A percentile compares a stretch with the other conserved stretches of the same genome.
Evolutionary conservation across 257 asterid species (phyloP).

Genomic region (Gardenia jasminoides): DNA sequence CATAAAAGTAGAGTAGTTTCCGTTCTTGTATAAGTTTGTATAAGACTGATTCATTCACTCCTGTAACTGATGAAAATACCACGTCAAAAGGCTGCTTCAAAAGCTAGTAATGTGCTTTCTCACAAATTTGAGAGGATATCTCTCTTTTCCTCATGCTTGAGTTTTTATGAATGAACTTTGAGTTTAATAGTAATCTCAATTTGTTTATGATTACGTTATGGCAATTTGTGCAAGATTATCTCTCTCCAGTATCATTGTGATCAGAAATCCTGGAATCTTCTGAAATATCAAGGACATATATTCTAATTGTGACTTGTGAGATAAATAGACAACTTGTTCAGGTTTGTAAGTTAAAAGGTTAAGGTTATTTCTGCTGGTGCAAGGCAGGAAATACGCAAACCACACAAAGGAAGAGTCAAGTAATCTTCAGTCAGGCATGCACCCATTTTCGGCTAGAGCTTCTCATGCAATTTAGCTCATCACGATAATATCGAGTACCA

Average conservation of each 20-base stretch:
- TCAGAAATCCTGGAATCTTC: neutral
- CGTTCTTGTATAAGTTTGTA: neutral
- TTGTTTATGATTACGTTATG: neutral
- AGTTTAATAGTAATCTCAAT: too few species aligned
- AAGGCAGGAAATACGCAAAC: neutral
- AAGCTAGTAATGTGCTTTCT: neutral
- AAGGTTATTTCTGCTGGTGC: neutral
- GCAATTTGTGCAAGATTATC: neutral
- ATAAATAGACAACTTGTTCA: neutral
- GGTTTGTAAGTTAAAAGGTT: too few species aligned
- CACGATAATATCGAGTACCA: neutral
- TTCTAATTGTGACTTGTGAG: neutral
- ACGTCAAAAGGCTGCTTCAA: neutral
- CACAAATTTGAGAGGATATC: too few species aligned
- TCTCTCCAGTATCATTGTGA: too few species aligned
- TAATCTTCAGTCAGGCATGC: too few species aligned
- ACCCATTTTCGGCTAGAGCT: too few species aligned
- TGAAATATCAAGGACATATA: too few species aligned
- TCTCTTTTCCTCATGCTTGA: neutral
- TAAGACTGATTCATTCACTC: neutral
- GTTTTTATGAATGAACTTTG: neutral
- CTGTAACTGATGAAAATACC: neutral
- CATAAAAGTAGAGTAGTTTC: neutral
- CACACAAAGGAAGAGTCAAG: neutral
- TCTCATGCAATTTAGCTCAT: neutral